Evolutionary conservation across 1,284 basidiomycete genomes (phyloP).

Genomic region (Inonotus obliquus): DNA sequence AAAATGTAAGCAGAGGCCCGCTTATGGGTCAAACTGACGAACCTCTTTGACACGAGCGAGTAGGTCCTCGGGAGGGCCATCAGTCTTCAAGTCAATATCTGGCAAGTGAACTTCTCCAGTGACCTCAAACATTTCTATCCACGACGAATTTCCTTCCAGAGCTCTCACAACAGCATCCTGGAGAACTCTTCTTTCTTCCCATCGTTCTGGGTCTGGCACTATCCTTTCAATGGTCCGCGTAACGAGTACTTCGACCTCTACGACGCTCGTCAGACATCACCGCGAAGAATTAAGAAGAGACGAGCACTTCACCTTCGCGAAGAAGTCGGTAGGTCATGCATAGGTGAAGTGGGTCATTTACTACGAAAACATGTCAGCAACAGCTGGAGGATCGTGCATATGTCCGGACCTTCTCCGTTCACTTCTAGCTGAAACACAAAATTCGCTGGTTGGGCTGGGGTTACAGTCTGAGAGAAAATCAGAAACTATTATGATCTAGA

Average conservation of each 20-base stretch:
- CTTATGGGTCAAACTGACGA: not conserved
- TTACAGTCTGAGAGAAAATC: conserved; percentile 48
- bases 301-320: conserved; percentile 54
- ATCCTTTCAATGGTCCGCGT: conserved; percentile 43
- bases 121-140: conserved; percentile 63
- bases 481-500: not conserved
- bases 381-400: not conserved
- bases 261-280: not conserved
- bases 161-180: conserved; percentile 49
- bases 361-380: conserved; percentile 33
- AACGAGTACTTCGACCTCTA: conserved; percentile 62
- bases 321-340: conserved; percentile 67
- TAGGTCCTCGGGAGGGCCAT: conserved; percentile 23
- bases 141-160: conserved; percentile 54
- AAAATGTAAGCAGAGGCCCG: conserved; percentile 32
- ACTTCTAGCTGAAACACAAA: conserved; percentile 63
- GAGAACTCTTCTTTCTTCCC: conserved; percentile 35
- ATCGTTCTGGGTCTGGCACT: conserved; percentile 30
- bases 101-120: conserved; percentile 66
- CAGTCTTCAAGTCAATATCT: conserved; percentile 25
- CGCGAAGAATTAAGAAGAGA: too few relatives aligned
- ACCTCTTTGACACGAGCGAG: conserved; percentile 38
- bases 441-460: conserved; percentile 61
- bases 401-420: conserved; percentile 50
- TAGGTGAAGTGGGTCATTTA: conserved; percentile 57